phyloP scores from a whole-genome alignment of 1,284 basidiomycete genomes.

The Leccinum pachyderme region DNA sequence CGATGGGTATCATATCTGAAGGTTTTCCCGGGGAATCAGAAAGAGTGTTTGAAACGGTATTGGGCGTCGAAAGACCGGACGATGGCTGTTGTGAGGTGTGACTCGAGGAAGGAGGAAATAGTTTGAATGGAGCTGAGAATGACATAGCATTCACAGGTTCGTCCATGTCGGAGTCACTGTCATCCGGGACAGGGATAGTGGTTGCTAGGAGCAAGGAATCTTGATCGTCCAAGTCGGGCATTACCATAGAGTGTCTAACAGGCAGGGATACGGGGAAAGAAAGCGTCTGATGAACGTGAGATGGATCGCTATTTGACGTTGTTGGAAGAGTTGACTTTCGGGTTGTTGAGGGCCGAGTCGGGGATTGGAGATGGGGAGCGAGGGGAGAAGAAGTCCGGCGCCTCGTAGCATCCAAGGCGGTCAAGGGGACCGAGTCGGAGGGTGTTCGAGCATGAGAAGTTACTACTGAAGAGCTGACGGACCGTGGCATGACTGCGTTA shows the following conservation, averaged over 20 bases:
- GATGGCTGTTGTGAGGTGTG: slow-evolving; percentile 36
- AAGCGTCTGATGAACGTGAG: slow-evolving; percentile 34
- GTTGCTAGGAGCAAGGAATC: slow-evolving; percentile 71
- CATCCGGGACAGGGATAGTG: slow-evolving; percentile 68
- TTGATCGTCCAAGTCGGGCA: slow-evolving; percentile 44
- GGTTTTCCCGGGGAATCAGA: slow-evolving; percentile 51
- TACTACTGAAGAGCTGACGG: slow-evolving; percentile 35
- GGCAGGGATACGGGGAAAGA: slow-evolving; percentile 32
- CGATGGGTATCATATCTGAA: slow-evolving; percentile 49
- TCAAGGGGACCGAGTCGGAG: slow-evolving; percentile 49
- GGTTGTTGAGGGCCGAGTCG: slow-evolving; percentile 38
- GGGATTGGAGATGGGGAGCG: slow-evolving; percentile 35
- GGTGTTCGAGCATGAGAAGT: slow-evolving; percentile 40
- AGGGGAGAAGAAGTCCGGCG: slow-evolving; percentile 57
- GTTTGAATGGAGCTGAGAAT: slow-evolving; percentile 66
- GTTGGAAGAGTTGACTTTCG: slow-evolving; percentile 49
- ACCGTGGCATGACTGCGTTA: slow-evolving; percentile 38
- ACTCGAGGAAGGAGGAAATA: slow-evolving; percentile 38
- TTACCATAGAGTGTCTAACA: slow-evolving; percentile 38
- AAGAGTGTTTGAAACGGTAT: slow-evolving; percentile 51
- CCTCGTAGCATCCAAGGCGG: slow-evolving; percentile 37
- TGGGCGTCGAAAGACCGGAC: slow-evolving; percentile 51
- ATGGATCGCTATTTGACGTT: slow-evolving; percentile 41
- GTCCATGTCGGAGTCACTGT: slow-evolving; percentile 63
- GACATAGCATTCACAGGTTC: slow-evolving; percentile 62